These are phyloP conservation scores for Chlamydomonas applanata DNA, from an alignment of 139 green algal genomes.

Conservation along the genomic window DNA sequence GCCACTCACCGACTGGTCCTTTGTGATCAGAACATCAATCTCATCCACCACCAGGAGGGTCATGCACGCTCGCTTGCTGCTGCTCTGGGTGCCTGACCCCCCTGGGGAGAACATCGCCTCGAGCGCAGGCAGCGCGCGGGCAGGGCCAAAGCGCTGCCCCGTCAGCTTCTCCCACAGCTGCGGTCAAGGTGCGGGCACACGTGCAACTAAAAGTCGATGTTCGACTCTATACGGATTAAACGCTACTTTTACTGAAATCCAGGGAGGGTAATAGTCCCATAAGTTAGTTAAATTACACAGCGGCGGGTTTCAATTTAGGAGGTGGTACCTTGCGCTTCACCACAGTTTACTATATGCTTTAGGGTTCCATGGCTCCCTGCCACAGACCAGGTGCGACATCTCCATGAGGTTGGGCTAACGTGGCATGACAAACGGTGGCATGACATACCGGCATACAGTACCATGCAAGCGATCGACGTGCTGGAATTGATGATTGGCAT, in stretches of 20 bases:
- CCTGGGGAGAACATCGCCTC: slow-evolving; percentile 60
- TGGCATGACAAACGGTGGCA: not conserved
- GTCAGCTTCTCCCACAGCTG: slow-evolving; percentile 81
- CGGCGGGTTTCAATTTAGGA: no score
- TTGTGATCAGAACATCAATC: slow-evolving; percentile 93
- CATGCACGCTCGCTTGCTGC: slow-evolving; percentile 24
- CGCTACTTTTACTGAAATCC: no score
- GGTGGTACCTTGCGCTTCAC: no score
- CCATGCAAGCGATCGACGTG: no score
- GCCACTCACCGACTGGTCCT: slow-evolving; percentile 67
- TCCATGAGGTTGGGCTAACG: not conserved
- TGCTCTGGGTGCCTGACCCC: not conserved
- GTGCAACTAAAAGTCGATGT: no score
- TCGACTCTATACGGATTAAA: no score
- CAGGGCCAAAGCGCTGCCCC: slow-evolving; percentile 61
- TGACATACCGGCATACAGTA: not conserved
- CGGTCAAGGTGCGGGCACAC: no score
- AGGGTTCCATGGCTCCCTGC: no score
- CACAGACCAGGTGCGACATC: not conserved
- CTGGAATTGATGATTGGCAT: no score
- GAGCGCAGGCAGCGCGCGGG: slow-evolving; percentile 52
- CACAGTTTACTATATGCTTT: no score
- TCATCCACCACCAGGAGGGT: slow-evolving; percentile 91
- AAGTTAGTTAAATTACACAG: no score
- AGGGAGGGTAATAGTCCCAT: no score